Evolutionary conservation across 345 rosid genomes (phyloP).

Genomic region (Draba incana): DNA sequence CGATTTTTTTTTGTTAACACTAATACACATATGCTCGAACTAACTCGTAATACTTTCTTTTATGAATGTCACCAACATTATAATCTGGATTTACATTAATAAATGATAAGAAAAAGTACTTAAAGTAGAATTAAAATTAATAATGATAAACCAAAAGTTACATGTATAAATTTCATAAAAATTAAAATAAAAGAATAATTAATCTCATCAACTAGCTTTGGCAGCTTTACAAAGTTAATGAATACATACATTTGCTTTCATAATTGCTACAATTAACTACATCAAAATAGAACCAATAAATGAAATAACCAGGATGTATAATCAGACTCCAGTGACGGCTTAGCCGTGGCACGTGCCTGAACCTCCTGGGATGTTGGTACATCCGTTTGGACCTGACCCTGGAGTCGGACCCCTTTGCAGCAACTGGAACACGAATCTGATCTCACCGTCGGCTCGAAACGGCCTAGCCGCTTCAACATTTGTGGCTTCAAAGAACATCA

Average conservation of each 20-base stretch:
- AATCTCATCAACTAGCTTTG: conserved; percentile 27
- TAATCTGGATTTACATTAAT: not conserved
- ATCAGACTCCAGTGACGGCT: conserved; percentile 18
- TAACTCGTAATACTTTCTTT: too few species aligned
- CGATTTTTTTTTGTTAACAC: too few species aligned
- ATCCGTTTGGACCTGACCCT: conserved; percentile 31
- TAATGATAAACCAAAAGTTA: conserved; percentile 15
- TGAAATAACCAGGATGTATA: conserved; percentile 19
- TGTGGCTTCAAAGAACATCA: conserved; percentile 27
- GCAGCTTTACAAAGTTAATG: conserved; percentile 21
- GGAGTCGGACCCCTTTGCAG: conserved; percentile 21
- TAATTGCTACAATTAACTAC: not conserved
- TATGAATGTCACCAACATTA: not conserved
- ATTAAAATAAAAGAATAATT: conserved; percentile 12
- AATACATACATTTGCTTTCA: conserved; percentile 37
- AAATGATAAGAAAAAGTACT: not conserved
- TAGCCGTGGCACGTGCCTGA: conserved; percentile 28
- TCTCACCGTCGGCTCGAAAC: conserved; percentile 27
- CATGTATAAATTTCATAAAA: conserved; percentile 15
- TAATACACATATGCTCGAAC: too few species aligned
- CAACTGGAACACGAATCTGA: conserved; percentile 36
- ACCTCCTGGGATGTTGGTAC: conserved; percentile 26
- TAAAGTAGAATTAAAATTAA: not conserved
- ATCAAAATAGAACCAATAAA: conserved; percentile 11
- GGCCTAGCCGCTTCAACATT: conserved; percentile 42